These are phyloP conservation scores for Pelargonium nanum DNA, from an alignment of 345 rosid genomes.

Conservation along the genomic window DNA sequence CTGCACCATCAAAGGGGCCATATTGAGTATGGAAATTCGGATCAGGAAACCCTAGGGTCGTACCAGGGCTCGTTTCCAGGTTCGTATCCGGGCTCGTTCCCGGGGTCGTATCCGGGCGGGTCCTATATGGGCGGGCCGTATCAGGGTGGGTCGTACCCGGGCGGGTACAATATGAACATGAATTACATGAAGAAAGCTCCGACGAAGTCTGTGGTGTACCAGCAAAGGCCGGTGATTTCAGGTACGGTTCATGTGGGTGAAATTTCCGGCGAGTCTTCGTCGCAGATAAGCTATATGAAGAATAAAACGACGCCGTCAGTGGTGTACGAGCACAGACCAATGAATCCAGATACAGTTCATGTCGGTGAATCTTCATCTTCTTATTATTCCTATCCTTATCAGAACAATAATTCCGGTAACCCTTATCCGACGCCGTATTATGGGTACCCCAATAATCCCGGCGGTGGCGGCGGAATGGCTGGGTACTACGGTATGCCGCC, in stretches of 20 bases:
- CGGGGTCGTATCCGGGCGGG: not conserved
- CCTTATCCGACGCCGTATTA: constrained; percentile 21
- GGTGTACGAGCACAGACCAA: constrained; percentile 56
- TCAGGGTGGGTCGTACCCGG: constrained; percentile 4
- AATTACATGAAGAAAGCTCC: constrained; percentile 48
- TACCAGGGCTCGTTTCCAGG: not conserved
- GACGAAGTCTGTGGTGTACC: not conserved
- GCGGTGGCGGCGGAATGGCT: constrained; percentile 11
- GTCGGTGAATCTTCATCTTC: constrained; percentile 62
- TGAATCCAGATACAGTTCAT: constrained; percentile 37
- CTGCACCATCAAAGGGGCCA: constrained; percentile 24
- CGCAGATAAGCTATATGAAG: constrained; percentile 9
- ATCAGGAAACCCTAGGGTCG: constrained; percentile 10
- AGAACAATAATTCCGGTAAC: constrained; percentile 10
- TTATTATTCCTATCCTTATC: constrained; percentile 23
- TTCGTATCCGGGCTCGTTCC: not conserved
- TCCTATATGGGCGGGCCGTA: constrained; percentile 15
- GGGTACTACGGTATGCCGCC: constrained; percentile 29
- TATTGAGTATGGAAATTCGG: constrained; percentile 10
- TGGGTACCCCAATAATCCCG: constrained; percentile 12
- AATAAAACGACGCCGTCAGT: constrained; percentile 49
- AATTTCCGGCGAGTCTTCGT: not conserved
- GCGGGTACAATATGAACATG: constrained; percentile 46
- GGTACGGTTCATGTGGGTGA: not conserved
- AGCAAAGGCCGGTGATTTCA: not conserved